Conservation (phyloP, 176 grass and related monocot species). For the Dactylis glomerata region DNA sequence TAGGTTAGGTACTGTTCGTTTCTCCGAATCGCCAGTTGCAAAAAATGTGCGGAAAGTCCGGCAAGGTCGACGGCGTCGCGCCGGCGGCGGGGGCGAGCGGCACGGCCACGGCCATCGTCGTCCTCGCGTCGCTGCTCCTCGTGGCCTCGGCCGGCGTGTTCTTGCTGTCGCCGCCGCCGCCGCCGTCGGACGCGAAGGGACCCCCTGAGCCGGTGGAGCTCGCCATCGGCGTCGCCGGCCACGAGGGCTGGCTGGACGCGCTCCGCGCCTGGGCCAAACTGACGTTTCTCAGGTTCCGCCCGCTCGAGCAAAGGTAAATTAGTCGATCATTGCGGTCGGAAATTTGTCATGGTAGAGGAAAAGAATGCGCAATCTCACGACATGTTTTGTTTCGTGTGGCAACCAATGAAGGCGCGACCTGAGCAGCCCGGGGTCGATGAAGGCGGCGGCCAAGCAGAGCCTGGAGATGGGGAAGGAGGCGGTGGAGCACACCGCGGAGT, state of each 20-base stretch:
- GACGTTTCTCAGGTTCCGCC: slow-evolving; percentile 34
- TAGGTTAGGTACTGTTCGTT: not conserved
- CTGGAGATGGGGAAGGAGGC: slow-evolving; percentile 55
- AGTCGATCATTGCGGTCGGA: not conserved
- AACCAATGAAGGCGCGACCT: slow-evolving; percentile 5
- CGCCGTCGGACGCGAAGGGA: not conserved
- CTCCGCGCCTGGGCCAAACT: slow-evolving; percentile 48
- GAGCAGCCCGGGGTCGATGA: slow-evolving; percentile 35
- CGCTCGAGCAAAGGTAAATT: slow-evolving; percentile 22
- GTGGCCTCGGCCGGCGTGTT: not conserved
- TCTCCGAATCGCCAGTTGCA: not conserved
- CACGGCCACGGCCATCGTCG: not conserved
- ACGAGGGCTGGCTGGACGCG: slow-evolving; percentile 43
- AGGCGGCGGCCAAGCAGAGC: slow-evolving; percentile 39
- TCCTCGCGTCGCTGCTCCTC: slow-evolving; percentile 25
- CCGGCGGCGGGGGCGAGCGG: not conserved
- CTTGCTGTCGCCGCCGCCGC: not conserved
- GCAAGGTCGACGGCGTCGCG: not conserved
- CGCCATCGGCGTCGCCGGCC: slow-evolving; percentile 49
- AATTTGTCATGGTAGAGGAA: not conserved
- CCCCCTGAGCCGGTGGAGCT: slow-evolving; percentile 46
- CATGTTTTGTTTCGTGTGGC: not conserved
- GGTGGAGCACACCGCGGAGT: slow-evolving; percentile 46
- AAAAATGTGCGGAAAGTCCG: not conserved
- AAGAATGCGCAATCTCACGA: not conserved